These are phyloP conservation scores for Acanthamoeba healyi DNA, from an alignment of 208 protist species.

Conservation along the genomic window DNA sequence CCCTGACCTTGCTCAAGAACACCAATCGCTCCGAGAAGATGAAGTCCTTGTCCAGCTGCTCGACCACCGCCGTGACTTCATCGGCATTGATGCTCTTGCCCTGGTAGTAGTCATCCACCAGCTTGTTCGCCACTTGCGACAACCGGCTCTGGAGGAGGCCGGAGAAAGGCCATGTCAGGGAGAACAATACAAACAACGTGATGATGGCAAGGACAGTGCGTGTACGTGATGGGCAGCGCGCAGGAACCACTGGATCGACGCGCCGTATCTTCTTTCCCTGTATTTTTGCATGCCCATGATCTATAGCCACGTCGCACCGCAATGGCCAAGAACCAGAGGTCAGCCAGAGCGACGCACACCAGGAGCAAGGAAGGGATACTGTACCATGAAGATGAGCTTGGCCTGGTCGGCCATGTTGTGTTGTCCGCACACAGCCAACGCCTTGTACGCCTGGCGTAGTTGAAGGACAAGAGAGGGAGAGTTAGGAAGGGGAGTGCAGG, in stretches of 20 bases:
- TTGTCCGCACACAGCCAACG: constrained; percentile 39
- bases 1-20: constrained; percentile 64
- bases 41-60: constrained; percentile 68
- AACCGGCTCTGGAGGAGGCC: background rate
- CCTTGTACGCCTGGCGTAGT: constrained; percentile 59
- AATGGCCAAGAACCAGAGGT: background rate
- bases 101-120: constrained; percentile 75
- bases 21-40: constrained; percentile 69
- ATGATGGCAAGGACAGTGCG: background rate
- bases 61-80: constrained; percentile 69
- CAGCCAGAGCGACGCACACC: background rate
- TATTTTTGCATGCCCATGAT: constrained; percentile 68
- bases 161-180: background rate
- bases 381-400: constrained; percentile 63
- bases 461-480: background rate
- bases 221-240: constrained; percentile 50
- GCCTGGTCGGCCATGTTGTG: constrained; percentile 60
- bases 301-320: background rate
- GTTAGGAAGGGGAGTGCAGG: background rate
- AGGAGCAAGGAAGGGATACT: background rate
- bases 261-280: constrained; percentile 23
- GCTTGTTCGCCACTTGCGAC: constrained; percentile 74
- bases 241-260: constrained; percentile 67
- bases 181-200: background rate
- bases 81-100: constrained; percentile 40